Evolutionary conservation across 495 filamentous ascomycete genomes (phyloP).

Genomic region (Talaromyces stipitatus): DNA sequence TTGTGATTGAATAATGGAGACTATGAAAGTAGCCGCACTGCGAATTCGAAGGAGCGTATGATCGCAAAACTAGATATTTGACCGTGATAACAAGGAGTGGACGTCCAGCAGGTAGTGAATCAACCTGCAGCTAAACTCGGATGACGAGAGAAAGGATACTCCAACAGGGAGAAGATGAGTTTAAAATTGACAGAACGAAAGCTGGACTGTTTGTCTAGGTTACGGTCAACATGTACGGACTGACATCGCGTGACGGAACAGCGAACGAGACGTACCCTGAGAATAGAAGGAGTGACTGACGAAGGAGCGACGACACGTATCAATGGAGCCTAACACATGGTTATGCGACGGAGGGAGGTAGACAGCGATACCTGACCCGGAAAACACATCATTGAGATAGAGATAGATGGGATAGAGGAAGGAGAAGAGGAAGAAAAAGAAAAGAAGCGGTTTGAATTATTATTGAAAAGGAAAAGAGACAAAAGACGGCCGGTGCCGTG

Average conservation of each 20-base stretch:
- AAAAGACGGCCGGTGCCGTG: not conserved
- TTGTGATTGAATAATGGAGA: not conserved
- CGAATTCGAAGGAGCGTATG: not conserved
- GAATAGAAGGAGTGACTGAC: not conserved
- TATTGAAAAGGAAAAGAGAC: not conserved
- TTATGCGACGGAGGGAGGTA: not conserved
- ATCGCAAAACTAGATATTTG: not conserved
- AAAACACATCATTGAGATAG: not conserved
- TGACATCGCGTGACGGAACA: not conserved
- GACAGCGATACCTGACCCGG: not conserved
- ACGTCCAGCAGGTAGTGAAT: constrained; percentile 22
- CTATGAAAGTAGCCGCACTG: not conserved
- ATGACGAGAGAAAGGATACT: not conserved
- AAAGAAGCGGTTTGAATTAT: not conserved
- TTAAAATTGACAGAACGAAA: not conserved
- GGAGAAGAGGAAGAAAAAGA: not conserved
- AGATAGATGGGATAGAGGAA: not conserved
- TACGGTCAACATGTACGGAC: not conserved
- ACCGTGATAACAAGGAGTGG: constrained; percentile 17
- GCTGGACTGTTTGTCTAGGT: not conserved
- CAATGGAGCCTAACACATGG: not conserved
- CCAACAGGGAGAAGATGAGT: not conserved
- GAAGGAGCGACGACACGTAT: not conserved
- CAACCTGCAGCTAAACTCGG: not conserved
- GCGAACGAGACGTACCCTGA: not conserved